phyloP scores from a whole-genome alignment of 495 filamentous ascomycete species.

The Clavariopsis aquatica region DNA sequence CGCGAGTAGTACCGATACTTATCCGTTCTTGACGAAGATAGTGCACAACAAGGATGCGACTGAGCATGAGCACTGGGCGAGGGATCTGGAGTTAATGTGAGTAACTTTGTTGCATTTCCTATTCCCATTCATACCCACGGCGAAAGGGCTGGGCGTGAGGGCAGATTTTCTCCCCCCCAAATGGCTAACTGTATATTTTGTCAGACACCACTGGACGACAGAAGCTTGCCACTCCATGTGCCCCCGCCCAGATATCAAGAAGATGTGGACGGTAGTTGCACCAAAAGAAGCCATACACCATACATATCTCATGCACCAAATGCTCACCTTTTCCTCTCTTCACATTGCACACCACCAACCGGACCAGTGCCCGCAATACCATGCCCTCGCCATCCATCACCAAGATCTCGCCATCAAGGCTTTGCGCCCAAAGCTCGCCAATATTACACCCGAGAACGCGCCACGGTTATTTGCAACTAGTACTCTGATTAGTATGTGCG shows the following conservation, averaged over 20 bases:
- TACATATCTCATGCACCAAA: constrained; percentile 36
- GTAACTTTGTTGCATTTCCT: neutral
- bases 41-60: constrained; percentile 14
- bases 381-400: constrained; percentile 25
- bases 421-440: constrained; percentile 17
- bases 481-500: constrained; percentile 20
- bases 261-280: constrained; percentile 23
- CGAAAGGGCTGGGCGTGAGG: too few relatives aligned
- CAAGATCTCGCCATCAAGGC: constrained; percentile 29
- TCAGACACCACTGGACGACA: constrained; percentile 36
- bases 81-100: constrained; percentile 36
- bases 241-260: constrained; percentile 9
- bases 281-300: constrained; percentile 29
- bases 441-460: constrained; percentile 20
- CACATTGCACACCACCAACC: constrained; percentile 19
- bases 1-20: neutral
- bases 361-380: constrained; percentile 4
- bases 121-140: neutral
- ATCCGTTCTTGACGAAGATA: constrained; percentile 24
- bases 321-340: constrained; percentile 35
- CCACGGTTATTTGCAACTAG: constrained; percentile 23
- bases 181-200: neutral
- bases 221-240: constrained; percentile 9
- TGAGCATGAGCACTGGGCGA: constrained; percentile 27
- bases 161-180: too few relatives aligned